Evolutionary conservation across 2,329 filamentous ascomycete species (phyloP).

Genomic region (Fusarium sp.): DNA sequence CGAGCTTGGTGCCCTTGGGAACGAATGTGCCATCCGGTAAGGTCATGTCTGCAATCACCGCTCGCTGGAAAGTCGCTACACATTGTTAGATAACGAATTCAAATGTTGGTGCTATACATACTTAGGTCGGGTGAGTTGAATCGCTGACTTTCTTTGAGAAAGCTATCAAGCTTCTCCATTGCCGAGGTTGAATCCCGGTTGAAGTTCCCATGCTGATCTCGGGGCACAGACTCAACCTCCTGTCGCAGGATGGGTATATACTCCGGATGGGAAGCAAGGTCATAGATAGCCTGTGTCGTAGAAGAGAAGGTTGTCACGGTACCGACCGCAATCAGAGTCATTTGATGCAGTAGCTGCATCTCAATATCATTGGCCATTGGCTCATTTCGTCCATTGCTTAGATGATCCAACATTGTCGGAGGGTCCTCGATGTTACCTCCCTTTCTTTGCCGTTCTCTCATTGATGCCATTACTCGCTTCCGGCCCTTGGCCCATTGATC

Average conservation of each 20-base stretch:
- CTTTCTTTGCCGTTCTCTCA: not conserved
- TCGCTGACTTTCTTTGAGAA: constrained; percentile 43
- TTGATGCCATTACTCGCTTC: constrained; percentile 9
- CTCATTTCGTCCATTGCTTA: constrained; percentile 16
- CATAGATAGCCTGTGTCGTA: constrained; percentile 36
- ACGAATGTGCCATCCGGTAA: constrained; percentile 33
- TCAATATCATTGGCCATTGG: constrained; percentile 10
- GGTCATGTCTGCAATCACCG: constrained; percentile 13
- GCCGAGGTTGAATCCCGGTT: not conserved
- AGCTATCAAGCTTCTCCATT: constrained; percentile 41
- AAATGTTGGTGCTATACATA: rapidly evolving
- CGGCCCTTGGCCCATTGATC: constrained; percentile 23
- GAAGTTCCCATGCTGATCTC: not conserved
- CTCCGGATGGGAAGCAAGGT: constrained; percentile 36
- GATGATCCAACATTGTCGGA: constrained; percentile 5
- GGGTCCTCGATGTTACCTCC: not conserved
- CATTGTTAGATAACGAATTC: rapidly evolving
- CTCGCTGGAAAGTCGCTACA: constrained; percentile 3
- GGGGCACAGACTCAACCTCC: constrained; percentile 7
- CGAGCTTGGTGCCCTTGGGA: constrained; percentile 35
- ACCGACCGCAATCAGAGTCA: constrained; percentile 28
- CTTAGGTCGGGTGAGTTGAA: constrained; percentile 39
- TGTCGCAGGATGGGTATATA: constrained; percentile 24
- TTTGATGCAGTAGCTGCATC: constrained; percentile 17
- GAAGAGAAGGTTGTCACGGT: constrained; percentile 39